These are phyloP conservation scores for Leccinellum rugosiceps DNA, from an alignment of 768 basidiomycete genomes.

Conservation along the genomic window DNA sequence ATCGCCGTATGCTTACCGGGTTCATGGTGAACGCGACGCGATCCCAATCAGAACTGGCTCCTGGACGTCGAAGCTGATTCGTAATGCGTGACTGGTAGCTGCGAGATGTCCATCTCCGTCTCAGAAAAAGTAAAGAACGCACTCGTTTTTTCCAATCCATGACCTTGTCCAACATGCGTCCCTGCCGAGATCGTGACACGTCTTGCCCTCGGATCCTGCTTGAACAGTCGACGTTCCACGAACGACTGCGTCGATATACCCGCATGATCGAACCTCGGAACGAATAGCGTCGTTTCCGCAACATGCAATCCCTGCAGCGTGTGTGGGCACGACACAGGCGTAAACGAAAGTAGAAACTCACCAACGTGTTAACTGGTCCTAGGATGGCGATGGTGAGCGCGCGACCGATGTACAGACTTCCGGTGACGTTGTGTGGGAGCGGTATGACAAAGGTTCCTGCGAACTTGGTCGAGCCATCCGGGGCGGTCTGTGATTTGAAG, in stretches of 20 bases:
- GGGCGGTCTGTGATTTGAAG: slow-evolving; percentile 73
- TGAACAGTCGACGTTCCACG: slow-evolving; percentile 91
- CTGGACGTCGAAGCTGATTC: slow-evolving; percentile 80
- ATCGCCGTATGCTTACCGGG: no score
- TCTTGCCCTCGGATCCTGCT: slow-evolving; percentile 56
- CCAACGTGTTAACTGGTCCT: slow-evolving; percentile 90
- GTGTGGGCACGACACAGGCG: no score
- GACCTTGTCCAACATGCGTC: slow-evolving; percentile 83
- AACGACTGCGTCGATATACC: slow-evolving; percentile 98
- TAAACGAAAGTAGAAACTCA: slow-evolving; percentile 29
- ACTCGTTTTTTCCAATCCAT: slow-evolving; percentile 98
- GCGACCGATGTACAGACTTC: slow-evolving; percentile 92
- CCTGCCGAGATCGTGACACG: slow-evolving; percentile 92
- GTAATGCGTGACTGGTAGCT: slow-evolving; percentile 93
- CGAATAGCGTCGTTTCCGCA: slow-evolving; percentile 86
- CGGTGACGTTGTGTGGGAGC: slow-evolving; percentile 94
- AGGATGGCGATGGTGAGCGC: slow-evolving; percentile 85
- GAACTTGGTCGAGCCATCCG: slow-evolving; percentile 56
- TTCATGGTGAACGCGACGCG: no score
- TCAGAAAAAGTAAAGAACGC: no score
- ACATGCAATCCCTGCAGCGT: slow-evolving; percentile 74
- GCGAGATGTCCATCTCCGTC: background rate
- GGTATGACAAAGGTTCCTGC: slow-evolving; percentile 82
- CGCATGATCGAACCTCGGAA: slow-evolving; percentile 96
- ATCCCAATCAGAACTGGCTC: no score